Evolutionary conservation across 768 basidiomycete species (phyloP), one percentile per base, ranked within the genome.

Genomic region (Hygrocybe coccinea): DNA sequence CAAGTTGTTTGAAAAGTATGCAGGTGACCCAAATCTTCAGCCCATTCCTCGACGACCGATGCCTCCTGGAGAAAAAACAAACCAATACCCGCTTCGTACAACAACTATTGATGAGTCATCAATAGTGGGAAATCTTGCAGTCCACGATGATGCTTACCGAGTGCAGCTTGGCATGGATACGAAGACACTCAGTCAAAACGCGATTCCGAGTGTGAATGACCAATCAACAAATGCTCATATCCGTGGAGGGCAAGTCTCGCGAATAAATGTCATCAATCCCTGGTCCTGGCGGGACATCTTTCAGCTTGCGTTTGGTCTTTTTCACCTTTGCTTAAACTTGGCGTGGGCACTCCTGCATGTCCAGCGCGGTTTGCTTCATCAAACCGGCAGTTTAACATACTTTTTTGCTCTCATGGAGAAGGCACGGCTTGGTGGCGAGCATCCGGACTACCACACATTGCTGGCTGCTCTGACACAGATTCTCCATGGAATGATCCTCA

Each of bases 361-460:
- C 12, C 71, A 75, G 54, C 58, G 67, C 34, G 71, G 72, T 5
- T 56, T 64, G 0, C 14, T 61, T 2, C 37, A 50, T 0, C 55
- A 66, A 12, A 1, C 56, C 1, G 69, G 70, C 0, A 68, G 63
- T 11, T 59, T 74, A 1, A 53, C 69, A 0, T 61, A 67, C 52
- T 66, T 69, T 14, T 74, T 73, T 48, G 41, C 56, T 0, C 8
- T 72, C 2, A 59, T 76, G 0, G 65, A 72, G 15, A 73, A 73
- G 50, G 54, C 56, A 15, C 59, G 66, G 0, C 64, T 75, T 8
- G 68, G 65, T 5, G 50, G 59, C 0, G 58, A 71, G 22, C 64
- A 73, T 4, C 72, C 72, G 0, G 65, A 75, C 50, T 74, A 71
- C 24, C 68, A 74, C 25, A 65, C 71, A 0, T 60, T 74, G 0